Evolutionary conservation across 2,329 filamentous ascomycete genomes (phyloP).

Genomic region (Stachybotrys chartarum): DNA sequence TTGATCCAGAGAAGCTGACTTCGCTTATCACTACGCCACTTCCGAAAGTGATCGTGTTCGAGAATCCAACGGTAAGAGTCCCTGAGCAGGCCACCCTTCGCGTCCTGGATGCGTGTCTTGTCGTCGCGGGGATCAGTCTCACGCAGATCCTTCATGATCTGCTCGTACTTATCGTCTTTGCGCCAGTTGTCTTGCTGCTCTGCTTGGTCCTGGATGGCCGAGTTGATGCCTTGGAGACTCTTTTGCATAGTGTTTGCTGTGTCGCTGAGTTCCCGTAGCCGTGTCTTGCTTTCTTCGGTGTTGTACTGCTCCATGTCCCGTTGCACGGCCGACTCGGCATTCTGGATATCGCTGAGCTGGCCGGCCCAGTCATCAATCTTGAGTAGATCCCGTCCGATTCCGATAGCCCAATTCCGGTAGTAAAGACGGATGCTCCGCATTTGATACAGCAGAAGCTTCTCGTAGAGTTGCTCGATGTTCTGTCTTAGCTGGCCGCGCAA

Average conservation of each 20-base stretch:
- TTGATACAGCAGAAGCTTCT: conserved; percentile 29
- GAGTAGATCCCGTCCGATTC: conserved; percentile 19
- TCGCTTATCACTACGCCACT: conserved; percentile 3
- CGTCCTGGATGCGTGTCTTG: conserved; percentile 25
- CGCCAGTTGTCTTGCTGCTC: conserved; percentile 6
- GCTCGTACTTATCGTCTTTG: conserved; percentile 8
- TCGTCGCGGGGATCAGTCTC: conserved; percentile 23
- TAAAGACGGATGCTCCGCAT: conserved; percentile 32
- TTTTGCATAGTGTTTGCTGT: not conserved
- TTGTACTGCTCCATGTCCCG: conserved; percentile 9
- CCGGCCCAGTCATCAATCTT: too few species aligned
- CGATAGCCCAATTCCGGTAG: conserved; percentile 17
- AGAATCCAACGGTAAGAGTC: conserved; percentile 30
- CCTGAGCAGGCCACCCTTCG: conserved; percentile 23
- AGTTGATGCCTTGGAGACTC: conserved; percentile 4
- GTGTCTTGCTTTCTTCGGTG: conserved; percentile 3
- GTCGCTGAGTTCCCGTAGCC: conserved; percentile 7
- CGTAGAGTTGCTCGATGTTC: conserved; percentile 26
- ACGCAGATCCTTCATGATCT: conserved; percentile 14
- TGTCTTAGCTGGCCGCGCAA: conserved; percentile 13
- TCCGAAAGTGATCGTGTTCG: conserved; percentile 11
- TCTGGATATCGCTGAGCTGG: conserved; percentile 19
- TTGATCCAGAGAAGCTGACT: conserved; percentile 28
- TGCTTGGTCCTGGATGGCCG: conserved; percentile 7
- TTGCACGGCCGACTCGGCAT: conserved; percentile 14